Evolutionary conservation across 306 rosid genomes (phyloP).

Genomic region (Prunus persica): Prunus_persica_NCBIv2 NC_034014.1:23279501-23280000

Average conservation of each 20-base stretch:
- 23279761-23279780: too few species aligned
- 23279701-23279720: background rate
- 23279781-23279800: background rate
- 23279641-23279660: background rate
- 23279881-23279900: too few species aligned
- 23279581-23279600: constrained; percentile 1
- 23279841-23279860: background rate
- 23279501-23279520: background rate
- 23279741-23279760: too few species aligned
- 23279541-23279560: background rate
- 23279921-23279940: too few species aligned
- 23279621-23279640: constrained; percentile 2
- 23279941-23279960: too few species aligned
- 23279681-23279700: background rate
- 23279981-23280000: background rate
- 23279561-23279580: background rate
- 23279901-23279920: too few species aligned
- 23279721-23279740: background rate
- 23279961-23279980: too few species aligned
- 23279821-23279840: background rate
- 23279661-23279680: constrained; percentile 8
- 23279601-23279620: constrained; percentile 1
- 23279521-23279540: background rate
- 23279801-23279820: background rate
- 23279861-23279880: too few species aligned